Percentiles rank a stretch among this genome's conserved stretches.
phyloP scores from a whole-genome alignment of 495 filamentous ascomycete species.

The Podospora comata region DNA sequence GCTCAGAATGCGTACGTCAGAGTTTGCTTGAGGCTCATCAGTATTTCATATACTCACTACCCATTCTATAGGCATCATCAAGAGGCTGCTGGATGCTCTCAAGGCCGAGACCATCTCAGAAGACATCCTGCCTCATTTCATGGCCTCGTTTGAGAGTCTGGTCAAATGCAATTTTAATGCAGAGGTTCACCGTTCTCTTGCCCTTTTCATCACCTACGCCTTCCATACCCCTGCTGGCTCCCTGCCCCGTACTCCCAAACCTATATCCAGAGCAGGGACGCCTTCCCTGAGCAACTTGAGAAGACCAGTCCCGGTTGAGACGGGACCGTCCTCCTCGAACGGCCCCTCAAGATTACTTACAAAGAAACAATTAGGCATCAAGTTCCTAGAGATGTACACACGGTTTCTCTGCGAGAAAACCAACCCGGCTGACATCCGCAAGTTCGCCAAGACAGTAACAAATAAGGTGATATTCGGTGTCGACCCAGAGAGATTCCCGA shows the following conservation, averaged over 20 bases:
- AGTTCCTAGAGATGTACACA: conserved; percentile 78
- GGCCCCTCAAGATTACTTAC: conserved; percentile 35
- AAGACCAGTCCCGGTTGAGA: conserved; percentile 36
- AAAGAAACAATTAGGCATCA: conserved; percentile 65
- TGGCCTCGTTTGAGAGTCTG: conserved; percentile 70
- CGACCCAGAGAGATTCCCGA: conserved; percentile 19
- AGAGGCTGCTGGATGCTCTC: conserved; percentile 81
- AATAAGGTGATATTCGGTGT: conserved; percentile 69
- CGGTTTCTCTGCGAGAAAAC: conserved; percentile 72
- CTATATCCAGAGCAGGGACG: conserved; percentile 38
- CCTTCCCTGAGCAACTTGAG: conserved; percentile 31
- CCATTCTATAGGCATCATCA: conserved; percentile 67
- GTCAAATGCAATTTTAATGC: conserved; percentile 74
- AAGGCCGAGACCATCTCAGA: conserved; percentile 75
- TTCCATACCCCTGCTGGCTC: conserved; percentile 63
- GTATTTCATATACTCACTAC: conserved; percentile 20
- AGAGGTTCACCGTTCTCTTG: conserved; percentile 80
- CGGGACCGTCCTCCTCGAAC: conserved; percentile 15
- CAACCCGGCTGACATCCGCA: conserved; percentile 65
- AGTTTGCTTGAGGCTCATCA: not conserved
- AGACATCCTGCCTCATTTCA: conserved; percentile 68
- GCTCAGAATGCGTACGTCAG: conserved; percentile 79
- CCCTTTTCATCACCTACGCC: conserved; percentile 89
- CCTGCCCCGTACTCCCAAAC: conserved; percentile 51
- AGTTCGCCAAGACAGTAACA: conserved; percentile 92